Evolutionary conservation across 1,139 yeast species (phyloP).

Genomic region (Debaryomycetaceae sp.): DNA sequence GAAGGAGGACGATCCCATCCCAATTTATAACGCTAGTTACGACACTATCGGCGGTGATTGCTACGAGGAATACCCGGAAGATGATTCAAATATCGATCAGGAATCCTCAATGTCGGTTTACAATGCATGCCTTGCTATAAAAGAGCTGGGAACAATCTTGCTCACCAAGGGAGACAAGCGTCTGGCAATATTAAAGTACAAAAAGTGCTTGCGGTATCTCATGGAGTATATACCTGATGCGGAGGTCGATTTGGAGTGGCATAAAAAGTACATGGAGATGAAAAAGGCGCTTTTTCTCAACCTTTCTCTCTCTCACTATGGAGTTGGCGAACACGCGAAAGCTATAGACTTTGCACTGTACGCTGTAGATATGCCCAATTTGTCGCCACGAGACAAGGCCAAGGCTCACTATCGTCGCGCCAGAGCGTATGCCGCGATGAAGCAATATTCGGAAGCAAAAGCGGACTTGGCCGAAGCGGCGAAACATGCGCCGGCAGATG

Average conservation of each 20-base stretch:
- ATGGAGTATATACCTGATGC: conserved; percentile 64
- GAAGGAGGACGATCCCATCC: conserved; percentile 40
- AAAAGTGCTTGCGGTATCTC: conserved; percentile 53
- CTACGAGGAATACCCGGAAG: conserved; percentile 69
- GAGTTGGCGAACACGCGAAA: conserved; percentile 31
- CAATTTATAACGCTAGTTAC: conserved; percentile 53
- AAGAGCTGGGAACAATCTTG: conserved; percentile 53
- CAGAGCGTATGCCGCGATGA: conserved; percentile 30
- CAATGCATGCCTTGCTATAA: conserved; percentile 42
- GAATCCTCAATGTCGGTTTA: conserved; percentile 47
- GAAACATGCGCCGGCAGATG: conserved; percentile 38
- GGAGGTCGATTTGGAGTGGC: conserved; percentile 50
- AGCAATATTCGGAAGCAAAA: conserved; percentile 40
- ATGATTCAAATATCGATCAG: conserved; percentile 46
- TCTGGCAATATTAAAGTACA: conserved; percentile 50
- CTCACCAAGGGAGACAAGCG: conserved; percentile 40
- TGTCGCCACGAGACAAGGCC: conserved; percentile 35
- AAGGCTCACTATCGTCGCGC: conserved; percentile 59
- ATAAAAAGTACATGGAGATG: conserved; percentile 36
- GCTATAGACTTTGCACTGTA: conserved; percentile 44
- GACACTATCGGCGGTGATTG: conserved; percentile 54
- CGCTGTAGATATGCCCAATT: conserved; percentile 38
- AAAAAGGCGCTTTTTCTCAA: conserved; percentile 56
- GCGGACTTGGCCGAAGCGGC: conserved; percentile 34
- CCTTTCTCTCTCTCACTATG: conserved; percentile 41